Evolutionary conservation across 2,329 filamentous ascomycete genomes (phyloP), one percentile per base, ranked within the genome.

Genomic region (Colletotrichum costaricense): DNA sequence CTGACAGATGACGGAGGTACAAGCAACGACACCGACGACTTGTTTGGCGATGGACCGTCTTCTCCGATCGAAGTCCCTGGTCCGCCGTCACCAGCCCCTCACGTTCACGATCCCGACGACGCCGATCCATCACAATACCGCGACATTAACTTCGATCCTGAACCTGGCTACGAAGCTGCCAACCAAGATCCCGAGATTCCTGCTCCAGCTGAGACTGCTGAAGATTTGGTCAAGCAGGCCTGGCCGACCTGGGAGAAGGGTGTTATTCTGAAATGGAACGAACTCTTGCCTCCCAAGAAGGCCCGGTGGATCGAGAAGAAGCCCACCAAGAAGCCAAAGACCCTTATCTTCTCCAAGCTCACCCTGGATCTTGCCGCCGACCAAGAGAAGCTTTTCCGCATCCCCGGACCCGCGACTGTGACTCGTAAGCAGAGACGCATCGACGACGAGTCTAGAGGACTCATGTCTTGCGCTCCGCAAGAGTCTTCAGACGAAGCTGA

Each of bases 301-400:
- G 93, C 95, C 1, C 88, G 91, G 67, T 96, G 94, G 82, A 88
- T 93, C 74, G 92, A 93, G 69, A 97, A 98, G 82, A 90, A 91
- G 52, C 95, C 95, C 0, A 76, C 88, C 1, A 97, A 95, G 82
- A 92, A 92, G 54, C 94, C 95, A 0, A 97, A 95, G 82, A 88
- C 94, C 19, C 88, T 98, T 4, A 89, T 95, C 5, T 95, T 95
- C 0, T 95, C 93, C 24, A 99, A 99, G 82, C 88, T 98, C 69
- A 95, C 91, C 74, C 87, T 99, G 16, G 97, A 99, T 74, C 86
- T 98, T 42, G 93, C 94, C 3, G 88, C 90, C 59, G 97, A 98
- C 78, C 94, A 97, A 76, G 94, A 97, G 81, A 95, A 95, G 77
- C 87, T 89, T 30, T 99, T 98, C 81, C 91, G 92, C 69, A 90